Percentiles rank a stretch among this genome's conserved stretches.
Conservation (phyloP, 768 basidiomycete genomes). For the Tulasnella sp. region DNA sequence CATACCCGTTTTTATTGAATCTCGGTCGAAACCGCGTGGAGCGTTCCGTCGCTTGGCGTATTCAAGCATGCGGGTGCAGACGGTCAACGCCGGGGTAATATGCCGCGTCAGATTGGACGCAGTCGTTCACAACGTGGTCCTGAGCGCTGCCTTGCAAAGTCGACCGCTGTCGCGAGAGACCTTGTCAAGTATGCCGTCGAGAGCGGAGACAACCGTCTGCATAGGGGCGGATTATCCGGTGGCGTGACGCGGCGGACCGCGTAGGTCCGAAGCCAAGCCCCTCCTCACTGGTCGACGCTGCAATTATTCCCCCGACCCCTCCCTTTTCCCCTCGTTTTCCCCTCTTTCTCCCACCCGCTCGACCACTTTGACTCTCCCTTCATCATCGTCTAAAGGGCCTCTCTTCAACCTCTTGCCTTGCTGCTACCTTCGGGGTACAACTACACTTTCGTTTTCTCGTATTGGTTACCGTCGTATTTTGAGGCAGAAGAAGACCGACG, state of each 20-base stretch:
- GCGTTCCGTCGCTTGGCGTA: neutral
- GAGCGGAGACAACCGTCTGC: neutral
- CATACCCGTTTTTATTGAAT: neutral
- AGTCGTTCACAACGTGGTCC: neutral
- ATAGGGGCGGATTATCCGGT: neutral
- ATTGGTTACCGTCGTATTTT: slow-evolving; percentile 1
- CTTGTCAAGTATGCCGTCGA: neutral
- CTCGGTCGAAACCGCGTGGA: neutral
- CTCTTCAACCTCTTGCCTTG: neutral
- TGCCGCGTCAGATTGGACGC: neutral
- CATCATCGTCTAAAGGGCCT: neutral
- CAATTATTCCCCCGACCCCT: neutral
- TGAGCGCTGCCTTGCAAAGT: neutral
- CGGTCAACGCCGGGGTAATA: neutral
- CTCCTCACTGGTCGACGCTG: neutral
- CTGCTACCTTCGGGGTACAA: neutral
- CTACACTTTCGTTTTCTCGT: neutral
- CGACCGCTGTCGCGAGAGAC: neutral
- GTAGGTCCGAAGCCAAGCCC: slow-evolving; percentile 1
- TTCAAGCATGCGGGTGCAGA: neutral
- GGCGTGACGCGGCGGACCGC: slow-evolving; percentile 10
- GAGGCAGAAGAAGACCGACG: neutral
- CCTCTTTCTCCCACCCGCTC: neutral
- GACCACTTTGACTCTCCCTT: neutral
- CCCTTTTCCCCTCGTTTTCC: neutral